Evolutionary conservation across 495 filamentous ascomycete species (phyloP).

Genomic region (Penicillium ucsense): DNA sequence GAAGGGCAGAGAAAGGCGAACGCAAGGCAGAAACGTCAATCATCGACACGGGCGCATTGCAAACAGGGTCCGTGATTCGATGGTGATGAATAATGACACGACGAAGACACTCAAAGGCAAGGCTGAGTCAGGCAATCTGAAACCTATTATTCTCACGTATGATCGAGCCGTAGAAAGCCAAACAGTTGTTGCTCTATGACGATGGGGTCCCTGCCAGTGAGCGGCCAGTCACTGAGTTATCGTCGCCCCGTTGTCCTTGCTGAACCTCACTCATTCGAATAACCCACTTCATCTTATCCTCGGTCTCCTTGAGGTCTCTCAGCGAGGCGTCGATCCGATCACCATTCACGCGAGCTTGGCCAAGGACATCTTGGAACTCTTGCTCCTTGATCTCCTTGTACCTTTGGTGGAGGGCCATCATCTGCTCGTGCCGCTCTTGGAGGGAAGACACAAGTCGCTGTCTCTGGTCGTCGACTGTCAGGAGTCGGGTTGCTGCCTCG

Average conservation of each 20-base stretch:
- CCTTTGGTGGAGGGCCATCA: slow-evolving; percentile 44
- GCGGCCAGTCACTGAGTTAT: not conserved
- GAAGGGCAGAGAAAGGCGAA: not conserved
- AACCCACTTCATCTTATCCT: slow-evolving; percentile 60
- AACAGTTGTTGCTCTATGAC: not conserved
- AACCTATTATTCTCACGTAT: too few relatives aligned
- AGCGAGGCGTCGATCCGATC: slow-evolving; percentile 48
- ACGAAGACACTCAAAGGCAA: too few relatives aligned
- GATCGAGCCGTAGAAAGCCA: too few relatives aligned
- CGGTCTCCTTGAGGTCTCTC: slow-evolving; percentile 34
- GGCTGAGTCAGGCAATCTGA: too few relatives aligned
- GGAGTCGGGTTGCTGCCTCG: slow-evolving; percentile 51
- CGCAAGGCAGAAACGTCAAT: not conserved
- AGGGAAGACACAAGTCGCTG: slow-evolving; percentile 53
- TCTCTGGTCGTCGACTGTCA: slow-evolving; percentile 60
- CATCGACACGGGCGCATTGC: too few relatives aligned
- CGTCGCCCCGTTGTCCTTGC: not conserved
- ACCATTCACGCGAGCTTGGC: slow-evolving; percentile 43
- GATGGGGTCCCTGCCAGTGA: not conserved
- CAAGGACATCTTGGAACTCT: slow-evolving; percentile 46
- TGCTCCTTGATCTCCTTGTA: slow-evolving; percentile 58
- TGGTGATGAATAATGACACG: too few relatives aligned
- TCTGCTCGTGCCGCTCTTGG: slow-evolving; percentile 48
- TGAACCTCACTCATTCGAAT: slow-evolving; percentile 37
- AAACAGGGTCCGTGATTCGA: too few relatives aligned